Evolutionary conservation across 257 asterid genomes (phyloP), one percentile per base, ranked within the genome.

Genomic region (Jacaranda mimosifolia): DNA sequence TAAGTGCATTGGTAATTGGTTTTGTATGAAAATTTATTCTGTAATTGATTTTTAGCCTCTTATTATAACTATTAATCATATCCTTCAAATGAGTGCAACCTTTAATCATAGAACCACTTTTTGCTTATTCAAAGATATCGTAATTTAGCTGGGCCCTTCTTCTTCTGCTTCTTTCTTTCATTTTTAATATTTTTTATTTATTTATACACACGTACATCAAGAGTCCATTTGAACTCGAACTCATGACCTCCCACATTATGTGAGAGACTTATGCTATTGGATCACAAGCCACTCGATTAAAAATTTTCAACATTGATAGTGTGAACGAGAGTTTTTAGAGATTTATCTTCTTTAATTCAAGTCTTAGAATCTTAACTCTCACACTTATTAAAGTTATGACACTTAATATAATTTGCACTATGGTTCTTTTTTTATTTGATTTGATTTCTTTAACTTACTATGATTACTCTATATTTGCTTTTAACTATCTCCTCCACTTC

Each of bases 1-100:
- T 76, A 39, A 71, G 58, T 70, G 36, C 46, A 58, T 42, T 19
- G 26, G 52, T 80, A 63, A 75, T 64, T 18, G 7, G 59, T 70
- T 64, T 35, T 39, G 64, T 75, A 43, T 62, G 26, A 57, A 9
- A 10, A 6, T 26, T 26, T 26, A 0, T 26, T 26, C 32, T 38
- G 56, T 45, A 14, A 64, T 67, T 57, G 12, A 42, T 68, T 56
- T 45, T 6, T 51, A 32, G 18, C 39, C 39, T 58, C 39, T 13
- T 12, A 65, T 42, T 21, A 12, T 42, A 53, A 48, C 46, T 59
- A 26, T 57, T 73, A 55, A 39, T 56, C 19, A 70, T 36, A 3
- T 38, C 12, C 17, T 52, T 70, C 63, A 35, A 8, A 52, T 36
- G 63, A 43, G 32, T 58, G 45, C 45, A 19, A 21, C 59, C 68